Evolutionary conservation across 73 alveolate species (phyloP).

Genomic region (Paramecium sexaurelia): DNA sequence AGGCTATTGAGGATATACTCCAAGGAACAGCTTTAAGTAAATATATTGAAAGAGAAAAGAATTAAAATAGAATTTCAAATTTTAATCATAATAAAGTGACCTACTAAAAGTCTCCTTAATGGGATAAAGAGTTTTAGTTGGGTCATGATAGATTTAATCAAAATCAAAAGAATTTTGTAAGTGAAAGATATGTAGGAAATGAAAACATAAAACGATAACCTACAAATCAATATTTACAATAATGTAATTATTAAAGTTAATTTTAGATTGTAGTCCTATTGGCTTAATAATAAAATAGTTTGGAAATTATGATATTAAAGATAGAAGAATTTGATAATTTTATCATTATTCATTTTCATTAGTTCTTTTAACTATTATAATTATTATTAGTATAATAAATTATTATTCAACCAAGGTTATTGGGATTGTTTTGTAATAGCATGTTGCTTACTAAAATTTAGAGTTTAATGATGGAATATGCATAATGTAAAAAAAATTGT

Average conservation of each 20-base stretch:
- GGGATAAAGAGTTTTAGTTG: background rate
- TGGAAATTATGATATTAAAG: background rate
- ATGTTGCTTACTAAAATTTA: too few species aligned
- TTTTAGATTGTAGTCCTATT: background rate
- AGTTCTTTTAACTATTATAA: background rate
- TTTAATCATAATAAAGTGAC: background rate
- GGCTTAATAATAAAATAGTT: background rate
- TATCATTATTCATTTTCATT: background rate
- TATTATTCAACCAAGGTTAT: background rate
- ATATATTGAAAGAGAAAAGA: constrained; percentile 24
- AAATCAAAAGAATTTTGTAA: background rate
- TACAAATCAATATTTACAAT: background rate
- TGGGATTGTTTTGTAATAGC: too few species aligned
- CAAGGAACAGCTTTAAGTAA: background rate
- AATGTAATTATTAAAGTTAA: background rate
- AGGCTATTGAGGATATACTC: background rate
- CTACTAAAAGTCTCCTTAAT: background rate
- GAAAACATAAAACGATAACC: background rate
- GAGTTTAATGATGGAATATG: too few species aligned
- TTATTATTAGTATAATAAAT: too few species aligned
- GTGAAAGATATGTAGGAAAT: background rate
- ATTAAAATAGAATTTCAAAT: background rate
- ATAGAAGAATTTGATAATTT: background rate
- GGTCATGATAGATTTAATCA: background rate
- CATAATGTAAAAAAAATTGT: too few species aligned